Conservation (phyloP, 495 filamentous ascomycete genomes). For the Trichocladium antarcticum region DNA sequence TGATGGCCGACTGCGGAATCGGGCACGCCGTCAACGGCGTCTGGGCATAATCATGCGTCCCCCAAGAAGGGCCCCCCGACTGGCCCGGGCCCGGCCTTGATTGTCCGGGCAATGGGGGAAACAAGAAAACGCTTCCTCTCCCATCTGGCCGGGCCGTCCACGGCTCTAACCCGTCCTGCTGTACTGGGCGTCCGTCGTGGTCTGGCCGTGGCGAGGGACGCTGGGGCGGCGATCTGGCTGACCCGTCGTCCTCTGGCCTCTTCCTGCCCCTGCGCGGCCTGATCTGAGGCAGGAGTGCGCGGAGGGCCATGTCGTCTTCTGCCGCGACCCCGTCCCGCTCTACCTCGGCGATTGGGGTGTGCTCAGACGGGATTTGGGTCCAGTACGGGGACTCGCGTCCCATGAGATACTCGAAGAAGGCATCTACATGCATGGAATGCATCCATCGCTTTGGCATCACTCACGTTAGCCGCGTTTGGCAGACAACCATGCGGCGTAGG, state of each 20-base stretch:
- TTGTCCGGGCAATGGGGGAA: constrained; percentile 25
- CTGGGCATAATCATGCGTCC: constrained; percentile 29
- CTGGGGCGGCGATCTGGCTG: constrained; percentile 46
- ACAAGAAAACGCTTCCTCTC: constrained; percentile 28
- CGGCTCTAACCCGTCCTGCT: constrained; percentile 27
- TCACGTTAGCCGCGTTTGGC: neutral
- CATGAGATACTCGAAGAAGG: constrained; percentile 87
- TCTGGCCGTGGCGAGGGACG: constrained; percentile 56
- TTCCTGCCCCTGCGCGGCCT: constrained; percentile 81
- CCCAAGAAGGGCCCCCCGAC: constrained; percentile 8
- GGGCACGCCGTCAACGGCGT: constrained; percentile 39
- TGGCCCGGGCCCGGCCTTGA: constrained; percentile 19
- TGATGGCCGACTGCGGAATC: constrained; percentile 23
- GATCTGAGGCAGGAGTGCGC: constrained; percentile 80
- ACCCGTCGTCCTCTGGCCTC: constrained; percentile 66
- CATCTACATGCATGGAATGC: constrained; percentile 95
- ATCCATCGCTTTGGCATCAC: constrained; percentile 68
- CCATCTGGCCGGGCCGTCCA: constrained; percentile 43
- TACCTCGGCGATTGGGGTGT: constrained; percentile 47
- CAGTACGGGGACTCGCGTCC: constrained; percentile 74
- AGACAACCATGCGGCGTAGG: neutral
- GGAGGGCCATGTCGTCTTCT: constrained; percentile 86
- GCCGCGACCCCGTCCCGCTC: constrained; percentile 76
- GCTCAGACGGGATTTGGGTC: constrained; percentile 62
- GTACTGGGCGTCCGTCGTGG: constrained; percentile 39